phyloP scores from a whole-genome alignment of 2,329 filamentous ascomycete genomes.

The Fonsecaea erecta region DNA sequence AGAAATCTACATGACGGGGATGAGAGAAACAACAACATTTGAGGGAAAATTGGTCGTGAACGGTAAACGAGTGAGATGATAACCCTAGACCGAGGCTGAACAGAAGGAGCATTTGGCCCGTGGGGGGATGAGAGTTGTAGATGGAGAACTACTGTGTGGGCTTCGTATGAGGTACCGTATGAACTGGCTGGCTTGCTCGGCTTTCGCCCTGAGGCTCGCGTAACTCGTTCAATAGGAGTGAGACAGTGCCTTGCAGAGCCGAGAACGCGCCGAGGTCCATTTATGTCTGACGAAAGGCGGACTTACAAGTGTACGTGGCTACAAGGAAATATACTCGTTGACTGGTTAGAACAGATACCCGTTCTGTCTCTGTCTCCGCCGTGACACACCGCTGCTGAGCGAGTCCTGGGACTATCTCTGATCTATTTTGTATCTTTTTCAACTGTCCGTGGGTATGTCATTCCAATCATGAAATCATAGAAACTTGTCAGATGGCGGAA shows the following conservation, averaged over 20 bases:
- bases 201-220: not conserved
- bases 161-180: too few species aligned
- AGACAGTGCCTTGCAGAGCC: slow-evolving; percentile 17
- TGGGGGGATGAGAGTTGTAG: not conserved
- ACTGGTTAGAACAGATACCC: not conserved
- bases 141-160: not conserved
- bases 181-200: too few species aligned
- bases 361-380: not conserved
- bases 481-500: not conserved
- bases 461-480: slow-evolving; percentile 19
- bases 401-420: not conserved
- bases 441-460: slow-evolving; percentile 7
- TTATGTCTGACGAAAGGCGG: not conserved
- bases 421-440: not conserved
- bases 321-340: too few species aligned
- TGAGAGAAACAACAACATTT: slow-evolving; percentile 7
- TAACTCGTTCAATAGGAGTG: not conserved
- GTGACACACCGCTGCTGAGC: too few species aligned
- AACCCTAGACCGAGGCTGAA: slow-evolving; percentile 15
- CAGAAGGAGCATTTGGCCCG: slow-evolving; percentile 3
- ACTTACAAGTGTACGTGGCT: too few species aligned
- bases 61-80: not conserved
- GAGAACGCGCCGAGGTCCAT: slow-evolving; percentile 16
- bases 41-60: not conserved
- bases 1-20: not conserved